Evolutionary conservation across 208 protist species (phyloP).

Genomic region (Phytomonas francai): DNA sequence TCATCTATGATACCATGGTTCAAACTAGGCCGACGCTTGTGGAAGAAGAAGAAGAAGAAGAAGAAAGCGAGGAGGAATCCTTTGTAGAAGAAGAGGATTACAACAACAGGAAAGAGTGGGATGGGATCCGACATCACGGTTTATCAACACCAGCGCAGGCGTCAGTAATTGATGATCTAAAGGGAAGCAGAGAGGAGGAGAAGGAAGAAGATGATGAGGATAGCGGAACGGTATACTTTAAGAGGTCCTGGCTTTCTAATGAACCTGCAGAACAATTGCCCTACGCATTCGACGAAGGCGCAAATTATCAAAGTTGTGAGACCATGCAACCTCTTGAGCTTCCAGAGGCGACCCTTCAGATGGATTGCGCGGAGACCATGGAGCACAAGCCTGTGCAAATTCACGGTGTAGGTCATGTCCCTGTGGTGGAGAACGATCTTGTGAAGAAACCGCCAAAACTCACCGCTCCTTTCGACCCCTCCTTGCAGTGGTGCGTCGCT

Average conservation of each 20-base stretch:
- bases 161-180: not conserved
- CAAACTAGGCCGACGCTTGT: constrained; percentile 20
- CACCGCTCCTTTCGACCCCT: not conserved
- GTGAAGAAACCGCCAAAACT: too few species aligned
- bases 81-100: constrained; percentile 16
- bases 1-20: constrained; percentile 16
- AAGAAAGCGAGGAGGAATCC: constrained; percentile 10
- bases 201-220: not conserved
- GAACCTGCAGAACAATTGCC: not conserved
- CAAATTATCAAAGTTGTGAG: not conserved
- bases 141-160: not conserved
- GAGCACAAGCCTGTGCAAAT: not conserved
- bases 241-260: not conserved
- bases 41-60: too few species aligned
- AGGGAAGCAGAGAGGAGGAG: not conserved
- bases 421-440: too few species aligned
- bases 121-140: not conserved
- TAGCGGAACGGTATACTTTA: not conserved
- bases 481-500: not conserved
- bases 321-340: not conserved
- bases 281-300: not conserved
- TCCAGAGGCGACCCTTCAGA: not conserved
- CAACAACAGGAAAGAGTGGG: not conserved
- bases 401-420: too few species aligned
- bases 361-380: not conserved